A percentile compares a stretch with the other conserved stretches of the same genome.
These are phyloP conservation scores for Murraya paniculata DNA, from an alignment of 345 rosid genomes.

Conservation along the genomic window DNA sequence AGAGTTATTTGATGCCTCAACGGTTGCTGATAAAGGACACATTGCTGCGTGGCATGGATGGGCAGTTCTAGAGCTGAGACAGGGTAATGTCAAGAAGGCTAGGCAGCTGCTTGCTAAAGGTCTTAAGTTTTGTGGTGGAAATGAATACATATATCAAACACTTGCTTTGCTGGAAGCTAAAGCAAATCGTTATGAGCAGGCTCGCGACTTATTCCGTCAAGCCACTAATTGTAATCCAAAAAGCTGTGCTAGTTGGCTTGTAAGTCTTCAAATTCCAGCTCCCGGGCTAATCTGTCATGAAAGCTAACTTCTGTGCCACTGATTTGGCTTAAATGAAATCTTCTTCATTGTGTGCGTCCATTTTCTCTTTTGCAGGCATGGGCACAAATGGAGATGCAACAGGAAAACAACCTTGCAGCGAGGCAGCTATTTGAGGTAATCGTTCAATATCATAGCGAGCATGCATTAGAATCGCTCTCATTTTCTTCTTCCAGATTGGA, in stretches of 20 bases:
- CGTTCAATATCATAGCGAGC: not conserved
- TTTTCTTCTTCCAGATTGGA: not conserved
- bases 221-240: constrained; percentile 85
- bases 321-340: not conserved
- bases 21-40: constrained; percentile 90
- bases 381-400: constrained; percentile 92
- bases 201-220: constrained; percentile 76
- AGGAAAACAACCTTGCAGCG: constrained; percentile 69
- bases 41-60: constrained; percentile 98
- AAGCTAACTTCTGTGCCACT: not conserved
- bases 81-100: constrained; percentile 87
- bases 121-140: constrained; percentile 80
- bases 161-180: constrained; percentile 82
- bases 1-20: constrained; percentile 93
- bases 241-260: constrained; percentile 99
- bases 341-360: constrained; percentile 14
- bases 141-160: constrained; percentile 89
- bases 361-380: constrained; percentile 59
- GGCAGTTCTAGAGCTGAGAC: constrained; percentile 93
- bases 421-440: constrained; percentile 85
- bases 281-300: not conserved
- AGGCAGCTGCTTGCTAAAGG: constrained; percentile 90
- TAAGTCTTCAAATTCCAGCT: constrained; percentile 41
- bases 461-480: not conserved
- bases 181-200: constrained; percentile 73